Percentiles rank a stretch among this genome's conserved stretches.
Evolutionary conservation across 306 rosid species (phyloP).

Genomic region (Crataegus laevigata): DNA sequence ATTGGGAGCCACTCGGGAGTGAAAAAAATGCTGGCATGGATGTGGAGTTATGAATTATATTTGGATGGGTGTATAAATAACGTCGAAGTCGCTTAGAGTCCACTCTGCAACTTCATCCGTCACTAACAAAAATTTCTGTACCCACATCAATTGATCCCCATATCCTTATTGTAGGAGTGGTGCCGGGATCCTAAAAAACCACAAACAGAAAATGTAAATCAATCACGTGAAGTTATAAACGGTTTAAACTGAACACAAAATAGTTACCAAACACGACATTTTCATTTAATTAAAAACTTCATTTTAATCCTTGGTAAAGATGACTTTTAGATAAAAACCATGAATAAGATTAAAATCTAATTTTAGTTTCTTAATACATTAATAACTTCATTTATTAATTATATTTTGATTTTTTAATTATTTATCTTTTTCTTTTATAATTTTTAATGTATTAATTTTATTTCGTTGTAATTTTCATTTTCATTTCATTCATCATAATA

Average conservation of each 20-base stretch:
- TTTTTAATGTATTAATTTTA: too few relatives aligned
- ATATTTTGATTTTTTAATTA: too few relatives aligned
- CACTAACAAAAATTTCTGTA: constrained; percentile 61
- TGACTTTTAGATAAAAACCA: too few relatives aligned
- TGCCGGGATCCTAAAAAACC: constrained; percentile 54
- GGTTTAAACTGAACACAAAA: background rate
- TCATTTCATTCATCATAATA: too few relatives aligned
- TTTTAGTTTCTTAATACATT: too few relatives aligned
- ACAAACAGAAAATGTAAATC: background rate
- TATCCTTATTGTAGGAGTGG: constrained; percentile 54
- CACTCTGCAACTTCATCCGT: constrained; percentile 73
- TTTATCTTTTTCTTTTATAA: too few relatives aligned
- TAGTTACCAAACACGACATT: too few relatives aligned
- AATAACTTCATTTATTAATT: too few relatives aligned
- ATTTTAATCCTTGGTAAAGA: too few relatives aligned
- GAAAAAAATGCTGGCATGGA: background rate
- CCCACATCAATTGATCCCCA: constrained; percentile 73
- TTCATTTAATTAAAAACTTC: background rate
- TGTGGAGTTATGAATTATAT: background rate
- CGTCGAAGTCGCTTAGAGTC: constrained; percentile 58
- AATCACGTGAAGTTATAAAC: background rate
- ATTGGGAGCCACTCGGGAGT: too few relatives aligned
- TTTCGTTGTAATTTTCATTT: too few relatives aligned
- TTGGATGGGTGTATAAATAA: constrained; percentile 19
- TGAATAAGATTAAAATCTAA: too few relatives aligned